Evolutionary conservation across 331 rosid genomes (phyloP), one percentile per base, ranked within the genome.

Genomic region (Quercus tomentella): DNA sequence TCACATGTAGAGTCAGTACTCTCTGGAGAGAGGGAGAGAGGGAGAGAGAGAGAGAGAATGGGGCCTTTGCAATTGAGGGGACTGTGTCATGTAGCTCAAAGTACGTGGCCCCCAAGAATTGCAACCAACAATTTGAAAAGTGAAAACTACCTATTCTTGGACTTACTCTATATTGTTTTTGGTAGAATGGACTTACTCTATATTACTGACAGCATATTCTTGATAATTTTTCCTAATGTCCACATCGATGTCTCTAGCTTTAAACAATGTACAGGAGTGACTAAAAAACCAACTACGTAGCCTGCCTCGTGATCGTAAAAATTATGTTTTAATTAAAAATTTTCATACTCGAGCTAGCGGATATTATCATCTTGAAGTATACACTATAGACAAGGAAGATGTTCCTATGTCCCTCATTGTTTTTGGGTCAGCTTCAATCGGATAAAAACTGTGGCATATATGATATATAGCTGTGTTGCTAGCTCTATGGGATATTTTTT

Each of bases 251-350:
- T 80, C 87, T 77, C 82, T 57, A 62, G 63, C 76, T 71, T 80
- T 79, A 78, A 82, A 77, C 89, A 25, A 30, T 80, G 61, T 43
- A 33, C 81, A 83, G 81, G 85, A 83, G 91, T 92, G 94, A 89
- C 81, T 81, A 37, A 75, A 30, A 82, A 82, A 37, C 81, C 8
- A 22, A 77, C 76, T 79, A 92, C 97, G 94, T 89, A 86, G 91
- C 94, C 56, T 51, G 43, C 77, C 85, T 89, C 86, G 1, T 85
- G 1, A 89, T 89, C 97, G 28, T 76, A 63, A 75, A 83, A 41
- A 82, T 75, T 80, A 56, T 37, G 8, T 31, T 30, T 63, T 22
- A 12, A 61, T 69, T 57, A 23, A 16, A 12, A 23, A 6, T 7
- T 73, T 2, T 17, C 57, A 33, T 43, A 0, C 41, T 79, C 9